These are phyloP conservation scores for Sclerotinia glacialis DNA, from an alignment of 2,329 filamentous ascomycete genomes.

Conservation along the genomic window DNA sequence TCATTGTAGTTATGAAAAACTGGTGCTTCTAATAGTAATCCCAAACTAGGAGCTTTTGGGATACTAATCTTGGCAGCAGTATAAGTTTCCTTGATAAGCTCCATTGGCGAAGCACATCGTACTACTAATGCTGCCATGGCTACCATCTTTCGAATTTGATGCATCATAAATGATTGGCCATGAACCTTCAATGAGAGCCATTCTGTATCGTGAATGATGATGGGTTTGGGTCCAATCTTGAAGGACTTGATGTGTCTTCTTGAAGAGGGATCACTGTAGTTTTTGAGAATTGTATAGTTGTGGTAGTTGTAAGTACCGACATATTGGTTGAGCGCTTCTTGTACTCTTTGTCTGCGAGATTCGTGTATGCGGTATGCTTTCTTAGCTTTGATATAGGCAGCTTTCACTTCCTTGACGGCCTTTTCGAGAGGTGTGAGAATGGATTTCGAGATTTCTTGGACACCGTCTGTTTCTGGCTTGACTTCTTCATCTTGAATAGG, in stretches of 20 bases:
- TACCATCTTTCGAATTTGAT: conserved; percentile 99
- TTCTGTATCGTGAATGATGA: conserved; percentile 86
- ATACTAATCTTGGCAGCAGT: conserved; percentile 73
- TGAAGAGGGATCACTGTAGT: conserved; percentile 73
- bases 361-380: conserved; percentile 77
- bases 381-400: conserved; percentile 78
- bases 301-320: conserved; percentile 88
- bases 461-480: conserved; percentile 17
- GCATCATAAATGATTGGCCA: conserved; percentile 99
- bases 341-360: conserved; percentile 69
- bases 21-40: conserved; percentile 82
- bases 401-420: conserved; percentile 71
- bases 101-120: conserved; percentile 73
- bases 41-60: conserved; percentile 88
- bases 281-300: conserved; percentile 96
- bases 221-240: conserved; percentile 68
- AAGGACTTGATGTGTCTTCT: conserved; percentile 94
- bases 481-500: background rate
- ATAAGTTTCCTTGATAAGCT: conserved; percentile 73
- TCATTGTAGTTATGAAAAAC: conserved; percentile 89
- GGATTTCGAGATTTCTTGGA: conserved; percentile 23
- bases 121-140: conserved; percentile 84
- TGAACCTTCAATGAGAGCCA: conserved; percentile 96
- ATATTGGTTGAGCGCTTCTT: conserved; percentile 71
- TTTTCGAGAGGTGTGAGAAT: conserved; percentile 53